Evolutionary conservation across 75 land plant species (phyloP).

Genomic region (Adiantum capillusveneris): DNA sequence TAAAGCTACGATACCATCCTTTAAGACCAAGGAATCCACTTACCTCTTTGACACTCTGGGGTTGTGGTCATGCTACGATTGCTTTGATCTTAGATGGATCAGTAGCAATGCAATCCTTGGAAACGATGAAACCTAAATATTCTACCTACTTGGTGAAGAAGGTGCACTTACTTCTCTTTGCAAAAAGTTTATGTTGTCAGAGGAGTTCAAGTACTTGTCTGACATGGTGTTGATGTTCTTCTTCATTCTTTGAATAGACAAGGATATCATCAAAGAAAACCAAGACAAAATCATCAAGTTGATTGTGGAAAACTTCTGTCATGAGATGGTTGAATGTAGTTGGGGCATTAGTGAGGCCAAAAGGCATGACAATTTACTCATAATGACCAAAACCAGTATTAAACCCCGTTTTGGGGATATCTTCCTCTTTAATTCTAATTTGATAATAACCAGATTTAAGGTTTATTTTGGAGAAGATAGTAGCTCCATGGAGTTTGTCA

Average conservation of each 20-base stretch:
- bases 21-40: not conserved
- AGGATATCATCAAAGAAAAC: too few species aligned
- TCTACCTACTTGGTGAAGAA: not conserved
- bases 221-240: slow-evolving; percentile 27
- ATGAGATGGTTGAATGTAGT: slow-evolving; percentile 17
- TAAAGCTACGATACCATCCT: not conserved
- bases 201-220: slow-evolving; percentile 4
- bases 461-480: too few species aligned
- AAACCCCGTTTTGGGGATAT: too few species aligned
- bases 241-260: not conserved
- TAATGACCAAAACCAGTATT: too few species aligned
- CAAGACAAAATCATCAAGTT: too few species aligned
- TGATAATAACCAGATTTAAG: too few species aligned
- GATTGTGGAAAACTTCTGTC: slow-evolving; percentile 21
- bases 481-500: too few species aligned
- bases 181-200: too few species aligned
- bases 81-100: slow-evolving; percentile 4
- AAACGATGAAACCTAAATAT: too few species aligned
- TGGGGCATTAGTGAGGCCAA: slow-evolving; percentile 5
- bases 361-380: too few species aligned
- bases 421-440: too few species aligned
- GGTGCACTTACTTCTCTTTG: too few species aligned
- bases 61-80: not conserved
- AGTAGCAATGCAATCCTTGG: not conserved
- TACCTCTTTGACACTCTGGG: not conserved